Conservation (phyloP, 1,284 basidiomycete genomes). For the Sutorius eximius region DNA sequence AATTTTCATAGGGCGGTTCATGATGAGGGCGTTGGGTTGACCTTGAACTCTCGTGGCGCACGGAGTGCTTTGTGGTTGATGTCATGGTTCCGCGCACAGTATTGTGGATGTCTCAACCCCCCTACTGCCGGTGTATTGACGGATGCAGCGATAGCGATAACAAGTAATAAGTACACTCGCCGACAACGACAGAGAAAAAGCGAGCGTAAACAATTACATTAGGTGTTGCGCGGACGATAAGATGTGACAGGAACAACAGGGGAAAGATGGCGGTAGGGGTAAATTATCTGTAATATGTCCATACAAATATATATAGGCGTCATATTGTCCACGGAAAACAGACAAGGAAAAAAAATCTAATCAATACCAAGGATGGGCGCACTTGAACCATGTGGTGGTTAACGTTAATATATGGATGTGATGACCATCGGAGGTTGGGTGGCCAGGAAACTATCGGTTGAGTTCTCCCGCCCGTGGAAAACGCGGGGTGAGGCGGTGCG, state of each 20-base stretch:
- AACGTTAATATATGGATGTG: slow-evolving; percentile 20
- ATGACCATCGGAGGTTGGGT: slow-evolving; percentile 28
- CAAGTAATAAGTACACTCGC: not conserved
- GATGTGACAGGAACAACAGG: not conserved
- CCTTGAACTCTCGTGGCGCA: not conserved
- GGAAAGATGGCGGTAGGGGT: too few species aligned
- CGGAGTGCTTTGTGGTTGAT: not conserved
- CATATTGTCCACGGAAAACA: slow-evolving; percentile 4
- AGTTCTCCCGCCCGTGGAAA: slow-evolving; percentile 24
- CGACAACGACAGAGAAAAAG: not conserved
- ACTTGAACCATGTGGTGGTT: slow-evolving; percentile 5
- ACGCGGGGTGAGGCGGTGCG: slow-evolving; percentile 14
- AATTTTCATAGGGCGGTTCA: not conserved
- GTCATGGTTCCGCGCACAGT: not conserved
- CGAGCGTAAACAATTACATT: not conserved
- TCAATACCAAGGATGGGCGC: not conserved
- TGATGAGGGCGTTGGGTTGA: too few species aligned
- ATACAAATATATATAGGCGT: not conserved
- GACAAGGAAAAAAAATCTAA: not conserved
- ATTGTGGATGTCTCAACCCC: not conserved
- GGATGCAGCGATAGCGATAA: not conserved
- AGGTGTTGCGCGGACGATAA: not conserved
- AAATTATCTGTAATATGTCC: slow-evolving; percentile 5
- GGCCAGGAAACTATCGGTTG: slow-evolving; percentile 28
- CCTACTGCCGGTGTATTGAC: not conserved